phyloP scores from a whole-genome alignment of 345 rosid species.

The Acer yangbiense region DNA sequence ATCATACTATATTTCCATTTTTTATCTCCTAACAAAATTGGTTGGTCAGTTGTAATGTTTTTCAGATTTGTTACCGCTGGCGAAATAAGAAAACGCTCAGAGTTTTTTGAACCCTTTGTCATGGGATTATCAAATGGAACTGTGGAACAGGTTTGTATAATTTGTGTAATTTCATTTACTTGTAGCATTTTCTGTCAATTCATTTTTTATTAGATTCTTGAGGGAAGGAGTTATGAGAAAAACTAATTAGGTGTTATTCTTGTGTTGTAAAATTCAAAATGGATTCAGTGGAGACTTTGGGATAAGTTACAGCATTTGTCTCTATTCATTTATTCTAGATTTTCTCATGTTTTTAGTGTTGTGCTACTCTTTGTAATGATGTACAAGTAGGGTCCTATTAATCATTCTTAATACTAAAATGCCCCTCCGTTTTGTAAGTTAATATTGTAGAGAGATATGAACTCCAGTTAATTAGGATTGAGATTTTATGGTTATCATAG shows the following conservation, averaged over 20 bases:
- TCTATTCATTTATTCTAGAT: not conserved
- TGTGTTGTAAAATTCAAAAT: conserved; percentile 1
- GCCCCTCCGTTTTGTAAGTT: not conserved
- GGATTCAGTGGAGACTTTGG: not conserved
- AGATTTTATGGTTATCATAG: not conserved
- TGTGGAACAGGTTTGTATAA: conserved; percentile 84
- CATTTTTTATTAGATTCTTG: conserved; percentile 7
- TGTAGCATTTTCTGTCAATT: not conserved
- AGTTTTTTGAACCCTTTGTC: conserved; percentile 90
- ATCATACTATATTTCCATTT: conserved; percentile 8
- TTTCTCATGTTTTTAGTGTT: not conserved
- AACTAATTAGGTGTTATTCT: not conserved
- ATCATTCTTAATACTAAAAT: not conserved
- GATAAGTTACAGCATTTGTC: not conserved
- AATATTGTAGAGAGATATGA: not conserved
- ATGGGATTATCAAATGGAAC: conserved; percentile 79
- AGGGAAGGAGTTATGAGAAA: not conserved
- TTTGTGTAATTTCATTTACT: not conserved
- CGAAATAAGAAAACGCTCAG: conserved; percentile 82
- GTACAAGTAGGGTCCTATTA: not conserved
- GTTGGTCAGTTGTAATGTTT: conserved; percentile 94
- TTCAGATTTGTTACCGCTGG: conserved; percentile 99
- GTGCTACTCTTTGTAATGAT: not conserved
- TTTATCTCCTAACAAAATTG: conserved; percentile 42
- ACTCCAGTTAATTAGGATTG: conserved; percentile 2